Conservation (phyloP, 2,329 filamentous ascomycete species). For the Leptographium galeiforme region DNA sequence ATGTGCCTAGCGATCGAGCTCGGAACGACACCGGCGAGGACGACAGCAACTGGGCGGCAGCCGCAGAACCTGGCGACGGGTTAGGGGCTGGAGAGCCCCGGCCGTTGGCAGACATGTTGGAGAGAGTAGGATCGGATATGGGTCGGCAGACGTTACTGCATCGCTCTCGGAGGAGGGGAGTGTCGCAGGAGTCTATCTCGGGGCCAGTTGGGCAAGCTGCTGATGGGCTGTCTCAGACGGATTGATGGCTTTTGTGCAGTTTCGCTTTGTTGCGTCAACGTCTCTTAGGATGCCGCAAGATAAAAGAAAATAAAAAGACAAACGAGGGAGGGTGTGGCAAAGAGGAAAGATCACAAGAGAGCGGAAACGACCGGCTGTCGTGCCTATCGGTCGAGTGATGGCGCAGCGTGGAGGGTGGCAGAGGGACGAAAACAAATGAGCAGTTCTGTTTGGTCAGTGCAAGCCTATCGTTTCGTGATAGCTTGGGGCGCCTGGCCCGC, state of each 20-base stretch:
- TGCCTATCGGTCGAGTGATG: not conserved
- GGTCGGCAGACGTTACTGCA: no score
- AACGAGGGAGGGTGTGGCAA: not conserved
- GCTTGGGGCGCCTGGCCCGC: not conserved
- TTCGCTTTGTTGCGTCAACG: no score
- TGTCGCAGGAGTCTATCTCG: no score
- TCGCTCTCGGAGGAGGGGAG: no score
- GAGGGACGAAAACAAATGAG: not conserved
- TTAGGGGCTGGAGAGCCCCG: conserved; percentile 10
- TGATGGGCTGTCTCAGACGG: no score
- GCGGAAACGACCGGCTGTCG: not conserved
- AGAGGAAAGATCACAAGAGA: not conserved
- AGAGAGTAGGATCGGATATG: not conserved
- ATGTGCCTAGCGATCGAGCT: conserved; percentile 33
- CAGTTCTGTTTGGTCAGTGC: not conserved
- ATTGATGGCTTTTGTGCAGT: no score
- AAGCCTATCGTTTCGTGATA: not conserved
- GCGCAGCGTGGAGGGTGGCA: not conserved
- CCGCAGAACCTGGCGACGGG: conserved; percentile 2
- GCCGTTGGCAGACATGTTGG: conserved; percentile 8
- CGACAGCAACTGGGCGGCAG: conserved; percentile 18
- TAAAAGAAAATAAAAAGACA: no score
- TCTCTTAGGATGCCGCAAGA: no score
- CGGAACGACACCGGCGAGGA: conserved; percentile 35
- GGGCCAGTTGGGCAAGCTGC: no score